Percentiles rank a stretch among this genome's conserved stretches.
Conservation (phyloP, 1,284 basidiomycete species). For the Wolfiporia cocos region DNA sequence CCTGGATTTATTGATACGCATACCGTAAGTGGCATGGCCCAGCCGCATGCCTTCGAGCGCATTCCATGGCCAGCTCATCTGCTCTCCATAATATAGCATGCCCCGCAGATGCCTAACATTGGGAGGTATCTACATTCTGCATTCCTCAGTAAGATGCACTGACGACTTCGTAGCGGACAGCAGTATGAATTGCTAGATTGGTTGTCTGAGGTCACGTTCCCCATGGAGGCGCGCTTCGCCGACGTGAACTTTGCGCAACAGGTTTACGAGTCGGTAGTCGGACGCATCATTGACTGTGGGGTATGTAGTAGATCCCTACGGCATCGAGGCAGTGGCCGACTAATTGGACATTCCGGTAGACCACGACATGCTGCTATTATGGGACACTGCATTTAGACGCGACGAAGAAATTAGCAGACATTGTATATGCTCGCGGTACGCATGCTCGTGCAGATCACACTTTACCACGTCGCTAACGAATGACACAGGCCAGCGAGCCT, state of each 20-base stretch:
- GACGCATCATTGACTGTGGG: constrained; percentile 70
- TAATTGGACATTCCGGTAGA: constrained; percentile 42
- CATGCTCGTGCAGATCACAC: constrained; percentile 1
- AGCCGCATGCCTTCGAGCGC: neutral
- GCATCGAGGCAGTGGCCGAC: neutral
- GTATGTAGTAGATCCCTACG: constrained; percentile 38
- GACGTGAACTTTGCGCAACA: constrained; percentile 67
- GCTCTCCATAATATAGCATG: constrained; percentile 50
- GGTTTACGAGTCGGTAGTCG: constrained; percentile 73
- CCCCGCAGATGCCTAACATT: constrained; percentile 82
- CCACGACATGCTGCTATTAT: constrained; percentile 93
- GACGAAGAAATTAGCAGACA: constrained; percentile 77
- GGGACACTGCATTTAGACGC: constrained; percentile 79
- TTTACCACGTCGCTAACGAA: constrained; percentile 2
- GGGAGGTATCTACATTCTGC: constrained; percentile 44
- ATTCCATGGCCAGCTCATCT: constrained; percentile 3
- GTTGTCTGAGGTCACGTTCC: constrained; percentile 86
- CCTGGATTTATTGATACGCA: constrained; percentile 92
- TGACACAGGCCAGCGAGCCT: constrained; percentile 74
- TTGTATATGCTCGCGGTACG: constrained; percentile 61
- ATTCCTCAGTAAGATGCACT: neutral
- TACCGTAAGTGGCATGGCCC: constrained; percentile 47
- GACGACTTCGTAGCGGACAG: constrained; percentile 46
- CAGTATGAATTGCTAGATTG: constrained; percentile 89
- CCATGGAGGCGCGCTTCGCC: constrained; percentile 79